Conservation (phyloP, 768 basidiomycete genomes). For the Russula virescens region DNA sequence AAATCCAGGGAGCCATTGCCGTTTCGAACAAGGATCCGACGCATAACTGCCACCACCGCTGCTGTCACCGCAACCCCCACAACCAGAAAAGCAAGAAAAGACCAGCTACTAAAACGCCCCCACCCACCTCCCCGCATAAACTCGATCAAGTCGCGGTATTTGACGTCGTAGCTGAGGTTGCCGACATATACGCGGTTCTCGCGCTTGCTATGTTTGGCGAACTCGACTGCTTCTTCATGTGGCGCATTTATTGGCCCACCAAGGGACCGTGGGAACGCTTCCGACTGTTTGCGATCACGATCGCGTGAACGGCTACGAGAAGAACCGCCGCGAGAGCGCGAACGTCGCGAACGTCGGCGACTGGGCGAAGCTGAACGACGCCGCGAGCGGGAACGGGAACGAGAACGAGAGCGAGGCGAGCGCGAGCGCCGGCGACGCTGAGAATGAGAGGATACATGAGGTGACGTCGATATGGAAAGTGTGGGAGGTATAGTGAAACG, state of each 20-base stretch:
- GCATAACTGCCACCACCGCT: neutral
- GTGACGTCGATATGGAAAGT: neutral
- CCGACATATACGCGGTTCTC: slow-evolving; percentile 99
- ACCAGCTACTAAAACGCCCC: slow-evolving; percentile 58
- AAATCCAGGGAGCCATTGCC: slow-evolving; percentile 10
- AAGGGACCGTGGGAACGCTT: slow-evolving; percentile 71
- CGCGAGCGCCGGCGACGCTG: slow-evolving; percentile 36
- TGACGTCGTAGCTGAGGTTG: slow-evolving; percentile 98
- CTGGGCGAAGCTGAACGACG: slow-evolving; percentile 58
- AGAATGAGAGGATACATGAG: neutral
- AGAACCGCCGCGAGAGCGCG: slow-evolving; percentile 47
- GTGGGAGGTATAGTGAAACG: too few species aligned
- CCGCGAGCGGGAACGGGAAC: slow-evolving; percentile 64
- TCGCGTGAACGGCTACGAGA: slow-evolving; percentile 58
- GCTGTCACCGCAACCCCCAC: slow-evolving; percentile 8
- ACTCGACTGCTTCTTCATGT: slow-evolving; percentile 91
- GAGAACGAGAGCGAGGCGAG: slow-evolving; percentile 43
- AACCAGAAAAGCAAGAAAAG: slow-evolving; percentile 37
- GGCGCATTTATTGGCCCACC: slow-evolving; percentile 87
- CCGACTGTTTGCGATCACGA: slow-evolving; percentile 53
- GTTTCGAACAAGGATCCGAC: neutral
- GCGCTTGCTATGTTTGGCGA: slow-evolving; percentile 92
- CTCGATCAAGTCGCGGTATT: slow-evolving; percentile 98
- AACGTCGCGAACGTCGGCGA: slow-evolving; percentile 54
- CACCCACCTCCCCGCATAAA: slow-evolving; percentile 99